Evolutionary conservation across 495 filamentous ascomycete species (phyloP).

Genomic region (Thermothielavioides terrestris): DNA sequence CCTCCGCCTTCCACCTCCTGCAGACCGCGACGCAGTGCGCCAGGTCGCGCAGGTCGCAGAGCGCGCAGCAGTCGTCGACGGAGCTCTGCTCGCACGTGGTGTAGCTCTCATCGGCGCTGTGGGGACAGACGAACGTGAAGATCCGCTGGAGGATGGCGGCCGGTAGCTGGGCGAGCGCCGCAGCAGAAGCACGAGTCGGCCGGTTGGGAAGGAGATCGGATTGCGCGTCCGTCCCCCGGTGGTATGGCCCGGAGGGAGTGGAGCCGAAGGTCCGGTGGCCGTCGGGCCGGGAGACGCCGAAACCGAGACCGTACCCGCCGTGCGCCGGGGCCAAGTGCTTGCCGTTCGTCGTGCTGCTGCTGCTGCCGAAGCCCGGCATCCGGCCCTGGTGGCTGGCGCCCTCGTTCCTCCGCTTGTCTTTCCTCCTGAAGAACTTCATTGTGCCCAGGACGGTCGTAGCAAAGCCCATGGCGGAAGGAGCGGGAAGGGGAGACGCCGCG

Average conservation of each 20-base stretch:
- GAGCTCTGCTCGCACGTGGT: conserved; percentile 74
- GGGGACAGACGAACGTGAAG: conserved; percentile 77
- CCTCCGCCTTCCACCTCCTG: conserved; percentile 57
- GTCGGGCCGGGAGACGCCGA: conserved; percentile 9
- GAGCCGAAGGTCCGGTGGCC: conserved; percentile 11
- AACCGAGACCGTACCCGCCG: conserved; percentile 2
- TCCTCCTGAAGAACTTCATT: conserved; percentile 39
- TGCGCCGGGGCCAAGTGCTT: not conserved
- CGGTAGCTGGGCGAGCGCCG: conserved; percentile 43
- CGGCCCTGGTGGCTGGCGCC: conserved; percentile 6
- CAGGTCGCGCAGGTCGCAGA: conserved; percentile 90
- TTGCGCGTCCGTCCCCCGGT: not conserved
- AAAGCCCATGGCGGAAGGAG: not conserved
- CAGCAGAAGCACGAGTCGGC: conserved; percentile 25
- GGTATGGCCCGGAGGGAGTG: conserved; percentile 6
- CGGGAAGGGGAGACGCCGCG: not conserved
- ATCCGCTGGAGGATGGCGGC: conserved; percentile 58
- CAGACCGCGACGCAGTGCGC: conserved; percentile 67
- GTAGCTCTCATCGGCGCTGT: conserved; percentile 66
- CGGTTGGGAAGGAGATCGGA: conserved; percentile 6
- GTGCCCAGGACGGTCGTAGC: conserved; percentile 5
- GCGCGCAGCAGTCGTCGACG: conserved; percentile 80
- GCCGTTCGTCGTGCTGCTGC: not conserved
- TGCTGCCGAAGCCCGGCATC: conserved; percentile 14
- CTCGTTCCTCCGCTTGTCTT: conserved; percentile 25